Conservation (phyloP, 805 yeast species). For the Metschnikowia rubicola region DNA sequence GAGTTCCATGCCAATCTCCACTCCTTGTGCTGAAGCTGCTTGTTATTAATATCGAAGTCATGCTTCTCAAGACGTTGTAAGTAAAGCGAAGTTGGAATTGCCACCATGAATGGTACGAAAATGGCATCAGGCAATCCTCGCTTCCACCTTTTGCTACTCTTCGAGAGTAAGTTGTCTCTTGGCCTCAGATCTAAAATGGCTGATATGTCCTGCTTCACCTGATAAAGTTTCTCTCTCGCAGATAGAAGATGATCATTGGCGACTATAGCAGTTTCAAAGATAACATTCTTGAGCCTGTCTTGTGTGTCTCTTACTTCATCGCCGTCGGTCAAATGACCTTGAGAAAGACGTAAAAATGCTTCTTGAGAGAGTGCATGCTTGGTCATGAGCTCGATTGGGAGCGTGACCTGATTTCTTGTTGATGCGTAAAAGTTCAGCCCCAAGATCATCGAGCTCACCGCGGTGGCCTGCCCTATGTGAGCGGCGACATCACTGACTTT, state of each 20-base stretch:
- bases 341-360: slow-evolving; percentile 45
- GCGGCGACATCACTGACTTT: slow-evolving; percentile 61
- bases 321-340: slow-evolving; percentile 37
- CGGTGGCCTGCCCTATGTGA: slow-evolving; percentile 79
- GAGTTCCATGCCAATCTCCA: slow-evolving; percentile 67
- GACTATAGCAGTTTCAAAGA: slow-evolving; percentile 65
- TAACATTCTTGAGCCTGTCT: slow-evolving; percentile 49
- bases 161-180: slow-evolving; percentile 23
- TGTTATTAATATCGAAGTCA: slow-evolving; percentile 59
- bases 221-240: slow-evolving; percentile 53
- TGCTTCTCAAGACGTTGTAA: slow-evolving; percentile 55
- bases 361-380: slow-evolving; percentile 60
- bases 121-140: slow-evolving; percentile 57
- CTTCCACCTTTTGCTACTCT: slow-evolving; percentile 37
- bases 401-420: slow-evolving; percentile 46
- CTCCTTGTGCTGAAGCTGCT: slow-evolving; percentile 46
- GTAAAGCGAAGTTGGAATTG: slow-evolving; percentile 63
- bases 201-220: slow-evolving; percentile 36
- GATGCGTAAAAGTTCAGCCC: slow-evolving; percentile 58
- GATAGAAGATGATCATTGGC: slow-evolving; percentile 80
- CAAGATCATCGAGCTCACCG: slow-evolving; percentile 61
- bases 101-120: slow-evolving; percentile 63
- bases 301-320: slow-evolving; percentile 23
- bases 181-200: slow-evolving; percentile 23
- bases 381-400: slow-evolving; percentile 63